Evolutionary conservation across 139 green algal genomes (phyloP).

Genomic region (Limnomonas spitsbergensis): DNA sequence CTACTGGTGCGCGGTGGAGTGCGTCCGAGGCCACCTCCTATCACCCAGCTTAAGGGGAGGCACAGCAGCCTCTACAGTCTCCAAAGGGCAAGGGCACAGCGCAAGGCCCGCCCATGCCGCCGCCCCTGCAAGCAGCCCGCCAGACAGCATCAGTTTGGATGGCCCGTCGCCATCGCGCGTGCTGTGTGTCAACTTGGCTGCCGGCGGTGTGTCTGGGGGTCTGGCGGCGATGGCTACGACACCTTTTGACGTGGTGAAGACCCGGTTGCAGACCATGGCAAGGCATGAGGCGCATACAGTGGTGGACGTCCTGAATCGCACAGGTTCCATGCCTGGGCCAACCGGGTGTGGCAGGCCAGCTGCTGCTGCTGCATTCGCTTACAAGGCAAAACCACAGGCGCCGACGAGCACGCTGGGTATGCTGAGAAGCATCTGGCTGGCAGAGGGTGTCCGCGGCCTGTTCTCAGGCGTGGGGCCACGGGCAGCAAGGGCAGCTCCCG

Average conservation of each 20-base stretch:
- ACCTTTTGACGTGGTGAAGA: conserved; percentile 98
- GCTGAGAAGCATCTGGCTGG: conserved; percentile 43
- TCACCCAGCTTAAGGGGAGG: no score
- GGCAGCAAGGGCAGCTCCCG: conserved; percentile 67
- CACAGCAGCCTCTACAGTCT: no score
- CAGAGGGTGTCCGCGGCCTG: conserved; percentile 63
- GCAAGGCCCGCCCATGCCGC: no score
- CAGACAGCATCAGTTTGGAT: no score
- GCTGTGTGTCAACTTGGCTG: conserved; percentile 56
- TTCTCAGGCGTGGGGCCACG: conserved; percentile 76
- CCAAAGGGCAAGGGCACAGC: no score
- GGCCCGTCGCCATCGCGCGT: no score
- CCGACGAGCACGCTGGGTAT: conserved; percentile 25
- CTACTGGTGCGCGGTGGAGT: conserved; percentile 89
- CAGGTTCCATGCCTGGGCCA: no score
- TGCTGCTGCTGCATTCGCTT: no score
- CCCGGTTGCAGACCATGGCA: conserved; percentile 70
- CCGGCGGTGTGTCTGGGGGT: conserved; percentile 57
- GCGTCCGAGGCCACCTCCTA: conserved; percentile 45
- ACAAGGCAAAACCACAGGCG: background rate
- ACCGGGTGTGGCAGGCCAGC: no score
- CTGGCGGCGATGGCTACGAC: conserved; percentile 82
- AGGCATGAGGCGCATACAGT: no score
- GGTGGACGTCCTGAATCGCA: no score
- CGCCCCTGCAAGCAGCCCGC: no score